Conservation (phyloP, 768 basidiomycete genomes). For the Rhizopogon vesiculosus region DNA sequence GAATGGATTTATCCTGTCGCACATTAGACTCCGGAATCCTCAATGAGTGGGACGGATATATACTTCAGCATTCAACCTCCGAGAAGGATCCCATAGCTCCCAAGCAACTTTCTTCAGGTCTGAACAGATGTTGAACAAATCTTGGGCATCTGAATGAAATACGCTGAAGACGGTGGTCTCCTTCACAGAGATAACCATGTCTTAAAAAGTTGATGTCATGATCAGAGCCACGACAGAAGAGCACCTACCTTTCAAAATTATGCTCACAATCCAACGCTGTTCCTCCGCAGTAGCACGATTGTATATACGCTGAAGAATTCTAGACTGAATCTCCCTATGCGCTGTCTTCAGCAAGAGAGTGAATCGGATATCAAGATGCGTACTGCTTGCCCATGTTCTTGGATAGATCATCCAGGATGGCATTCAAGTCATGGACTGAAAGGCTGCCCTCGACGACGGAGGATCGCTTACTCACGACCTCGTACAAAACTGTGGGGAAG, state of each 20-base stretch:
- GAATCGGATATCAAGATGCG: conserved; percentile 10
- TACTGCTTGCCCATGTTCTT: conserved; percentile 73
- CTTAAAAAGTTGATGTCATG: conserved; percentile 33
- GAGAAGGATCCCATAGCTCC: conserved; percentile 75
- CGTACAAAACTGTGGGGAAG: conserved; percentile 82
- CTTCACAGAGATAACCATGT: conserved; percentile 89
- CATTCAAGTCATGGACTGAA: conserved; percentile 81
- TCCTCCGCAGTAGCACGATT: conserved; percentile 81
- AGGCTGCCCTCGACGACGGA: conserved; percentile 73
- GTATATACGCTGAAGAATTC: conserved; percentile 71
- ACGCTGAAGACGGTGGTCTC: conserved; percentile 90
- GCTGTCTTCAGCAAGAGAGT: neutral
- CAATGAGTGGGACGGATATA: neutral
- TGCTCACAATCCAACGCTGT: conserved; percentile 93
- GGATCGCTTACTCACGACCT: conserved; percentile 81
- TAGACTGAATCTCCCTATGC: conserved; percentile 67
- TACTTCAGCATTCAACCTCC: conserved; percentile 60
- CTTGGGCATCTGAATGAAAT: conserved; percentile 92
- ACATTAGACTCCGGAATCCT: conserved; percentile 3
- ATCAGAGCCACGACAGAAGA: neutral
- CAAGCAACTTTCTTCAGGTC: conserved; percentile 92
- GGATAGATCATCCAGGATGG: conserved; percentile 72
- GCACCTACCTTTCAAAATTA: conserved; percentile 82
- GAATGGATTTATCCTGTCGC: conserved; percentile 73
- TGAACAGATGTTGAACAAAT: conserved; percentile 94